Evolutionary conservation across 768 basidiomycete species (phyloP), one percentile per base, ranked within the genome.

Genomic region (Boletus bicolor): DNA sequence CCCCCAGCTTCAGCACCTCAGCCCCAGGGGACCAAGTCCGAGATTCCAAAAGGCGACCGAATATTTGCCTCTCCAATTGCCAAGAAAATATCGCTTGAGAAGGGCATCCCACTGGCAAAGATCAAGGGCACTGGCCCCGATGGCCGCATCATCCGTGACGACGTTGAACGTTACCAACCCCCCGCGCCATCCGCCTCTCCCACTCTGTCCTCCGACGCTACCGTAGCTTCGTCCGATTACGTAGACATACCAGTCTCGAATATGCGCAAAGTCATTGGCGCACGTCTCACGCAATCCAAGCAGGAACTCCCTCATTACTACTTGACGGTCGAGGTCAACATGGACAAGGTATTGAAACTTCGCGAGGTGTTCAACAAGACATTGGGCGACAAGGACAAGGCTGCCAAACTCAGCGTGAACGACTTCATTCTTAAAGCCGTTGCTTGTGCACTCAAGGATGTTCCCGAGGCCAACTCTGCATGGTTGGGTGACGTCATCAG

Each of bases 401-500:
- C 80, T 43, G 85, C 89, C 34, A 99, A 98, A 78, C 82, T 99
- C 50, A 95, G 92, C 63, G 92, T 99, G 56, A 98, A 98, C 72
- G 97, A 99, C 75, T 99, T 99, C 71, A 84, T 99, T 66, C 85
- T 98, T 68, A 99, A 99, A 76, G 97, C 93, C 5, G 85, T 89
- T 34, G 85, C 89, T 9, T 89, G 93, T 64, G 95, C 97, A 2
- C 80, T 98, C 48, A 81, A 83, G 42, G 97, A 98, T 67, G 95
- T 98, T 32, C 97, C 97, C 44, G 97, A 98, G 71, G 95, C 87
- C 62, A 99, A 99, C 79, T 92, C 93, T 49, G 94, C 95, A 12
- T 98, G 96, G 97, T 73, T 98, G 57, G 95, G 95, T 61, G 96
- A 99, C 61, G 82, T 86, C 54, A 96, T 99, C 73, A 79, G 97